A percentile compares a stretch with the other conserved stretches of the same genome.
Evolutionary conservation across 345 rosid species (phyloP).

Genomic region (Eucalyptus curtisii): DNA sequence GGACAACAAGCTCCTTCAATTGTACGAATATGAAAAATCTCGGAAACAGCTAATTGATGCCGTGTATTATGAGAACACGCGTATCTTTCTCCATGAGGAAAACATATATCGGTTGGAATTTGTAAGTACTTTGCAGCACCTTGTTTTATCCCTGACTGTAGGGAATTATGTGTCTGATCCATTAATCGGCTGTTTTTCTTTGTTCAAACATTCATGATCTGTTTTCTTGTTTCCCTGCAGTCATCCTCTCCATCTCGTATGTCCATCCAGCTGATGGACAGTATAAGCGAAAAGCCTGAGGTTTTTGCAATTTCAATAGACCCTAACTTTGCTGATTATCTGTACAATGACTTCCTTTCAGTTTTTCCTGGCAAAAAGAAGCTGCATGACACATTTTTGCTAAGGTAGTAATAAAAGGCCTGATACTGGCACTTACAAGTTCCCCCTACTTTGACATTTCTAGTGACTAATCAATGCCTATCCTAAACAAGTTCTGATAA

Average conservation of each 20-base stretch:
- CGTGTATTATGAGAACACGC: slow-evolving; percentile 71
- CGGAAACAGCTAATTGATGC: slow-evolving; percentile 55
- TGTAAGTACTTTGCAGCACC: slow-evolving; percentile 32
- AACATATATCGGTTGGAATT: slow-evolving; percentile 75
- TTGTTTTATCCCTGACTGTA: neutral
- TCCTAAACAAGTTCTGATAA: neutral
- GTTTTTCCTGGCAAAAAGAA: slow-evolving; percentile 52
- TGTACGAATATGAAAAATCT: slow-evolving; percentile 73
- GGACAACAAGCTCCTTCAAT: slow-evolving; percentile 79
- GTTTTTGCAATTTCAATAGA: slow-evolving; percentile 82
- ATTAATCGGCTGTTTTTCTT: neutral
- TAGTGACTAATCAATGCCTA: neutral
- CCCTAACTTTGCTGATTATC: slow-evolving; percentile 65
- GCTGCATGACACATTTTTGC: slow-evolving; percentile 41
- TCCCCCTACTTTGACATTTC: neutral
- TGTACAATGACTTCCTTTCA: slow-evolving; percentile 67
- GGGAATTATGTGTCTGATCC: neutral
- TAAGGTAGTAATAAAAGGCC: slow-evolving; percentile 32
- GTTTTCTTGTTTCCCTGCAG: slow-evolving; percentile 19
- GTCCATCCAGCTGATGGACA: slow-evolving; percentile 88
- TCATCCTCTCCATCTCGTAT: slow-evolving; percentile 43
- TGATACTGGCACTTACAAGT: neutral
- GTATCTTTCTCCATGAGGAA: slow-evolving; percentile 83
- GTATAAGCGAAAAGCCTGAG: slow-evolving; percentile 66
- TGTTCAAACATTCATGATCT: neutral